Base-by-base conservation (phyloP, 176 grass and related monocot genomes). In the Ensete glaucum region DNA sequence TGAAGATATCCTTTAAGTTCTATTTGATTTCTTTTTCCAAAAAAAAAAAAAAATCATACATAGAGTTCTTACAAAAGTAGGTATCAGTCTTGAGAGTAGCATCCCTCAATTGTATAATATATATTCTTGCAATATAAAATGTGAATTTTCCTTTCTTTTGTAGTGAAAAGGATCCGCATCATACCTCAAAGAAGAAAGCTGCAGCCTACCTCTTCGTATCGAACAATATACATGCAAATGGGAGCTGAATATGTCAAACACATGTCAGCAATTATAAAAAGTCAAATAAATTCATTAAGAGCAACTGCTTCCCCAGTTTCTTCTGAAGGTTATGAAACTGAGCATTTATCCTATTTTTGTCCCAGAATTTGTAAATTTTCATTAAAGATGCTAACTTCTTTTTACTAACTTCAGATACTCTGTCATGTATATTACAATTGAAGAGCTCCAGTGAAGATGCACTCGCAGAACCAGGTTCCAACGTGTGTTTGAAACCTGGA, bases 141-240 rank as follows among this genome's bases (percentile, higher is more conserved):
- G 11, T 70, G 14, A 51, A 2, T 49, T 21, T 70, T 50, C 9
- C 51, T 70, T 11, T 70, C 16, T 51, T 8, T 51, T 51, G 78
- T 69, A 98, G 94, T 98, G 72, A 98, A 87, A 93, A 98, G 86
- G 66, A 81, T 97, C 72, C 79, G 90, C 13, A 77, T 93, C 51
- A 78, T 82, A 72, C 67, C 90, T 82, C 85, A 89, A 82, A 91
- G 71, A 80, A 81, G 77, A 75, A 93, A 79, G 78, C 88, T 98
- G 67, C 90, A 77, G 2, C 67, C 80, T 67, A 89, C 86, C 62
- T 85, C 86, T 69, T 98, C 94, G 22, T 86, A 89, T 29, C 80
- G 85, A 83, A 85, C 87, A 50, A 81, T 90, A 67, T 93, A 98
- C 72, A 87, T 90, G 66, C 94, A 93, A 91, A 80, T 89, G 62